These are phyloP conservation scores for Saccharomycopsis hybrid DNA, from an alignment of 1,139 yeast species.

Conservation along the genomic window DNA sequence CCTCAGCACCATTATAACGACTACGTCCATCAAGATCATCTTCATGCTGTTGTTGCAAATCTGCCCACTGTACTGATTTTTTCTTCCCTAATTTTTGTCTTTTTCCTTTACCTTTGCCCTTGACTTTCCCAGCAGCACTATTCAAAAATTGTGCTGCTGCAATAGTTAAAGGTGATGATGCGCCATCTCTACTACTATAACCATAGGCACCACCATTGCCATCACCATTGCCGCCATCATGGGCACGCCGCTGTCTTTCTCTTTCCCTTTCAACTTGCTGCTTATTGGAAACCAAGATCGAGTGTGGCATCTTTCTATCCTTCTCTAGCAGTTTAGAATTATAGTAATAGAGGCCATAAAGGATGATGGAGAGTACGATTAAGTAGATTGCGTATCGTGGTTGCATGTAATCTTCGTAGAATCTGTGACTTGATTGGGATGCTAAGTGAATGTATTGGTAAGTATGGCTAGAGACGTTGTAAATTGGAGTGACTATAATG, in stretches of 20 bases:
- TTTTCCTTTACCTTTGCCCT: background rate
- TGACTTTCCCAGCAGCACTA: background rate
- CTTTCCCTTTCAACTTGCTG: too few relatives aligned
- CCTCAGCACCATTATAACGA: background rate
- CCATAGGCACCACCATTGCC: too few relatives aligned
- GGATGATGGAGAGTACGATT: constrained; percentile 5
- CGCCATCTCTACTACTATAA: too few relatives aligned
- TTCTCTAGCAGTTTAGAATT: constrained; percentile 13
- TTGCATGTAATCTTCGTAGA: constrained; percentile 10
- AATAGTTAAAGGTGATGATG: background rate
- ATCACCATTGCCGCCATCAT: background rate
- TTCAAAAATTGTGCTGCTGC: background rate
- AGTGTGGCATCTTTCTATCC: constrained; percentile 1
- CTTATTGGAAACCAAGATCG: constrained; percentile 13
- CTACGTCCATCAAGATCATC: background rate
- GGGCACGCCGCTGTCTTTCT: too few relatives aligned
- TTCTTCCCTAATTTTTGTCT: constrained; percentile 8
- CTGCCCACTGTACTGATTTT: constrained; percentile 22
- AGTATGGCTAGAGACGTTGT: constrained; percentile 8
- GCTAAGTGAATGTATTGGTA: constrained; percentile 1
- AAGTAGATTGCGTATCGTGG: constrained; percentile 17
- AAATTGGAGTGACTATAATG: constrained; percentile 16
- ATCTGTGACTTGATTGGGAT: background rate
- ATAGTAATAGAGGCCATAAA: constrained; percentile 19
- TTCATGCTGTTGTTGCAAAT: constrained; percentile 10